Evolutionary conservation across 352 stramenopile species (phyloP).

Genomic region (Globisporangium yorkense): DNA sequence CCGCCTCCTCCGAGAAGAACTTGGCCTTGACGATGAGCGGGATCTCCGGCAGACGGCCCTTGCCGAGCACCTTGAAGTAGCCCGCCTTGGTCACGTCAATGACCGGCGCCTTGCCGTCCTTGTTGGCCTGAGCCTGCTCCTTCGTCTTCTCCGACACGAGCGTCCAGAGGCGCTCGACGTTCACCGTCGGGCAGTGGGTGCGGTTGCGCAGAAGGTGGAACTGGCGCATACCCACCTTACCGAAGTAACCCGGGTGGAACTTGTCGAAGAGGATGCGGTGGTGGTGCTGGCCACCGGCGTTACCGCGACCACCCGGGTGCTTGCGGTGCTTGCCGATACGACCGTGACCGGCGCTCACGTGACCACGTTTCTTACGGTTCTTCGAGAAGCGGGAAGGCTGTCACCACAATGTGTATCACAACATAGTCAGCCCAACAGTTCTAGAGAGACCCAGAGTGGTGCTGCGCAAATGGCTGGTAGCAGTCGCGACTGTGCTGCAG

Average conservation of each 20-base stretch:
- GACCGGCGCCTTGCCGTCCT: constrained; percentile 97
- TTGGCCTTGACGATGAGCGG: constrained; percentile 99
- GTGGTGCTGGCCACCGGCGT: constrained; percentile 99
- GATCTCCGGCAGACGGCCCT: constrained; percentile 95
- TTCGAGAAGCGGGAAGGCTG: constrained; percentile 91
- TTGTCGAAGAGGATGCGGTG: constrained; percentile 99
- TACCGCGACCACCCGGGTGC: constrained; percentile 99
- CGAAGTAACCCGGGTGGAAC: constrained; percentile 99
- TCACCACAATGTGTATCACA: neutral
- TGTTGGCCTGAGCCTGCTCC: constrained; percentile 92
- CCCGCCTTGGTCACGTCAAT: constrained; percentile 97
- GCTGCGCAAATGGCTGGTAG: neutral
- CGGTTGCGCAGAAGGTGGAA: constrained; percentile 98
- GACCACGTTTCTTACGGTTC: constrained; percentile 99
- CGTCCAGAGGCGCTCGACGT: constrained; percentile 99
- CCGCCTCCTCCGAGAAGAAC: constrained; percentile 98
- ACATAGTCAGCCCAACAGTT: neutral
- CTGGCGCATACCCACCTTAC: constrained; percentile 99
- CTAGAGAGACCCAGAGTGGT: neutral
- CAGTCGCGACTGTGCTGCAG: too few species aligned
- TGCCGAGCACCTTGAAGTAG: constrained; percentile 99
- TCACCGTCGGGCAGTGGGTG: constrained; percentile 96
- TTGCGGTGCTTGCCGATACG: constrained; percentile 99
- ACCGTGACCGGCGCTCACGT: constrained; percentile 98
- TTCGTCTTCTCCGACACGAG: constrained; percentile 97